Base-by-base conservation (phyloP, 192 early-diverging fungal species). In the Dissophora globulifera region DNA sequence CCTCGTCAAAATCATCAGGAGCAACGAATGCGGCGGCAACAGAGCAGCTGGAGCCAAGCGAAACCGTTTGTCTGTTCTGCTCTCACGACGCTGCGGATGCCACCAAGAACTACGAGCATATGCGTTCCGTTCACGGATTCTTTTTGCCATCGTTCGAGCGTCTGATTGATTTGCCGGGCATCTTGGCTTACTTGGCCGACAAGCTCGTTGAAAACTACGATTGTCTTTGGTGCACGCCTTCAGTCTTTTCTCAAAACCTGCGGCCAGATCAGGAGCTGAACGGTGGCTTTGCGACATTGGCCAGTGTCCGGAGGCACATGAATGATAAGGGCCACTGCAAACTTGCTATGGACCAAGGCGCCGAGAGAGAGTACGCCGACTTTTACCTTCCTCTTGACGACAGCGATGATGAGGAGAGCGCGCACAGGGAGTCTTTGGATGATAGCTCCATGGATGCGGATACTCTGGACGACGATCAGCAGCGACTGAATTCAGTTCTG, bases 41-140 rank as follows among this genome's bases (percentile, higher is more conserved):
- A 43, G 83, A 4, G 74, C 93, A 31, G 46, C 61, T 79, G 16
- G 84, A 88, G 27, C 87, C 98, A 0, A 79, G 84, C 13, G 88
- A 89, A 15, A 35, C 57, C 0, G 95, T 97, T 71, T 99, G 98
- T 82, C 81, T 99, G 40, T 99, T 99, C 82, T 99, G 98, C 78
- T 65, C 84, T 19, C 83, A 90, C 59, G 69, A 68, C 43, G 78
- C 87, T 0, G 64, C 68, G 10, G 72, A 84, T 32, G 91, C 90
- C 35, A 84, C 88, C 22, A 54, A 11, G 40, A 79, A 79, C 33
- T 69, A 69, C 31, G 61, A 51, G 13, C 76, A 79, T 22, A 79
- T 79, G 76, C 49, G 54, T 15, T 29, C 62, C 20, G 30, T 38
- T 10, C 76, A 79, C 23, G 62, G 76, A 20, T 79, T 79, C 54